Evolutionary conservation across 2,329 filamentous ascomycete species (phyloP), one percentile per base, ranked within the genome.

Genomic region (Aureobasidium sp.): DNA sequence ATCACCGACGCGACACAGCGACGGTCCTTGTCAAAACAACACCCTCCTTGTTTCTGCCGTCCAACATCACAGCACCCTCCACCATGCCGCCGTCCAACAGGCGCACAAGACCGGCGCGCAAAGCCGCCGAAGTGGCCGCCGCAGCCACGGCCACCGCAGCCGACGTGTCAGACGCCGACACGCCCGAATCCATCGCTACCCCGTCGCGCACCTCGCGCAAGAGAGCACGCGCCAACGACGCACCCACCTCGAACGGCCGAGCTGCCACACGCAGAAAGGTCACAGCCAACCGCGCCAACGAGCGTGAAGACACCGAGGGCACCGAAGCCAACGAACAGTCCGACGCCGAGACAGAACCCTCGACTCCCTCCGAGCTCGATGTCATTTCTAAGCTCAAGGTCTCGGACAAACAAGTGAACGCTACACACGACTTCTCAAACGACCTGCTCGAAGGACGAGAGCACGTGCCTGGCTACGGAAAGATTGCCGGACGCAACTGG

Each of bases 401-500:
- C 19, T 71, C 74, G 16, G 64, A 68, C 44, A 73, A 74, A 59
- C 66, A 78, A 2, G 73, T 85, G 2, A 79, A 83, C 57, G 74
- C 77, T n/a, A 67, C 74, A 1, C 63, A 83, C 35, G 71, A 78
- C 41, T 85, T 81, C 59, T 75, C 76, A 2, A 74, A 79, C 55
- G 71, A 75, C 53, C 64, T 76, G 40, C 71, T 76, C 44, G 70
- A 71, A 64, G 65, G 72, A 58, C 61, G 68, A 64, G 63, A 72
- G 66, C 61, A 72, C 60, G 71, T 74, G 27, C 70, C 72, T 6
- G 88, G 88, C 30, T 93, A 88, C 67, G 88, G 87, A 53, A 91
- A 91, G 71, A 84, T 93, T 56, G 83, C 86, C 17, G 88, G 86
- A 14, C 80, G 83, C 59, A 85, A 88, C 65, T 93, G 88, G 88